Conservation (phyloP, 768 basidiomycete genomes). For the Rhizopogon vulgaris region DNA sequence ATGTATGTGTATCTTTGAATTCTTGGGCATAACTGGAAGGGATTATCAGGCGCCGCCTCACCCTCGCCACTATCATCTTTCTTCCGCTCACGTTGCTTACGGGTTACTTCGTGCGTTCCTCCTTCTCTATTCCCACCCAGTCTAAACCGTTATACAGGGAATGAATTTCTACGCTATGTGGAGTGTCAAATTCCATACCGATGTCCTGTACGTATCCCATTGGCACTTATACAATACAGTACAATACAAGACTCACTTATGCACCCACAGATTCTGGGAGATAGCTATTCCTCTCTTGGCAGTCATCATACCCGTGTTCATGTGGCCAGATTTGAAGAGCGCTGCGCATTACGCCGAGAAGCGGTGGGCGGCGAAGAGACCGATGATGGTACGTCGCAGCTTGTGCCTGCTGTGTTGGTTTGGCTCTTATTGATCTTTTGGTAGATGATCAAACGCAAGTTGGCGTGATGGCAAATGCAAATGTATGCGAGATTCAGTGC, state of each 20-base stretch:
- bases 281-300: constrained; percentile 56
- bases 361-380: constrained; percentile 24
- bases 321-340: constrained; percentile 42
- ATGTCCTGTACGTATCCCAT: constrained; percentile 36
- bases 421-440: background rate
- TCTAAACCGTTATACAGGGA: constrained; percentile 35
- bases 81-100: constrained; percentile 65
- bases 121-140: constrained; percentile 9
- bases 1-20: constrained; percentile 39
- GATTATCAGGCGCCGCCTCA: constrained; percentile 49
- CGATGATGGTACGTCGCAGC: constrained; percentile 25
- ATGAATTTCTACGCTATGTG: constrained; percentile 60
- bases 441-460: background rate
- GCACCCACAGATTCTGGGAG: constrained; percentile 52
- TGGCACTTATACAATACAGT: background rate
- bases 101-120: constrained; percentile 57
- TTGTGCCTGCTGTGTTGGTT: background rate
- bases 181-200: constrained; percentile 41
- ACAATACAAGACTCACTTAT: constrained; percentile 6
- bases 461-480: background rate
- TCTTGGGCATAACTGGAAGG: background rate
- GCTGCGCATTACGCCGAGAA: constrained; percentile 44
- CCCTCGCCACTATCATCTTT: constrained; percentile 65
- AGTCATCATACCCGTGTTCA: constrained; percentile 46
- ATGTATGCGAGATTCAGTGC: background rate